These are phyloP conservation scores for Clitopilus passeckerianus DNA, from an alignment of 768 basidiomycete genomes.

Conservation along the genomic window DNA sequence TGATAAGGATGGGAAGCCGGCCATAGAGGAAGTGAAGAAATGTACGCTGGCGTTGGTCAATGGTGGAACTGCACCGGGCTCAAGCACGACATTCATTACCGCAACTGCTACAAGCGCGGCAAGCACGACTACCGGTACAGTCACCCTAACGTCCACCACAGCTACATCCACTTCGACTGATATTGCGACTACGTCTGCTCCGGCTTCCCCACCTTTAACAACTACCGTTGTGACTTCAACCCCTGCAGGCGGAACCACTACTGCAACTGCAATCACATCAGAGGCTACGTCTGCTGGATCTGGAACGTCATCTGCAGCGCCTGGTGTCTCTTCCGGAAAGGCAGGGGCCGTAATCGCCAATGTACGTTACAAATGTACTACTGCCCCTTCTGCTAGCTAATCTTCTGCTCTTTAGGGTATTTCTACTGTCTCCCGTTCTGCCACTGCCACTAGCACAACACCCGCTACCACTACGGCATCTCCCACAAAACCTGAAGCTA, in stretches of 20 bases:
- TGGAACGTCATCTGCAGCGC: slow-evolving; percentile 5
- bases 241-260: slow-evolving; percentile 6
- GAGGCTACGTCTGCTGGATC: slow-evolving; percentile 8
- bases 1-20: slow-evolving; percentile 41
- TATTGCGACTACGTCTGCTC: slow-evolving; percentile 4
- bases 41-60: slow-evolving; percentile 38
- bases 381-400: neutral
- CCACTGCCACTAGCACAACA: slow-evolving; percentile 8
- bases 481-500: neutral
- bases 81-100: neutral
- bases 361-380: neutral
- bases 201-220: slow-evolving; percentile 2
- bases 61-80: neutral
- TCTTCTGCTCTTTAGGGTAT: slow-evolving; percentile 8
- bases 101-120: slow-evolving; percentile 6
- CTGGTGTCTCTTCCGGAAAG: neutral
- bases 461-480: slow-evolving; percentile 3
- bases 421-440: slow-evolving; percentile 11
- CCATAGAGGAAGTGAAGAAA: slow-evolving; percentile 45
- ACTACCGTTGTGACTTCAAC: slow-evolving; percentile 10
- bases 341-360: neutral
- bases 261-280: slow-evolving; percentile 4
- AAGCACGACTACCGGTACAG: slow-evolving; percentile 5
- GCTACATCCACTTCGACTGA: slow-evolving; percentile 18
- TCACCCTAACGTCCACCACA: slow-evolving; percentile 6